Evolutionary conservation across 2,329 filamentous ascomycete species (phyloP), one percentile per base, ranked within the genome.

Genomic region (Aspergillus quadrilineatus): DNA sequence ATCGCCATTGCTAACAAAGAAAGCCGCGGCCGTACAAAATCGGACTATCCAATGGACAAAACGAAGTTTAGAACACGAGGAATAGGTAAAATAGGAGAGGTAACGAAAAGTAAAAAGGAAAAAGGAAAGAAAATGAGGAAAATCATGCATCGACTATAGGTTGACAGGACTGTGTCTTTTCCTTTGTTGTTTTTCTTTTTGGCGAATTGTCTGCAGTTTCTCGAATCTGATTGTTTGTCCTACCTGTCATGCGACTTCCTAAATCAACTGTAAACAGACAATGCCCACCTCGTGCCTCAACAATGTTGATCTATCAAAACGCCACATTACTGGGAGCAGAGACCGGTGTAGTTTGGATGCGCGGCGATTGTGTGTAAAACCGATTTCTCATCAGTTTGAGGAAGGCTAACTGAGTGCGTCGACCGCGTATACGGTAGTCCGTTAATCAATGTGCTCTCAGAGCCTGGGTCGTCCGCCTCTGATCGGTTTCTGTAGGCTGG

Each of bases 401-500:
- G 50, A 55, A 32, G 57, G 34, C 41, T 37, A 10, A 49, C 37
- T 30, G 54, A 28, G 22, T 43, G 65, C 43, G 60, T 64, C n/a
- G 69, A 64, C 26, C 70, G 74, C 9, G 66, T 69, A 45, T 80
- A 80, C 14, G 64, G 65, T 30, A 76, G 66, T 2, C 76, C 77
- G 42, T 69, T 79, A 30, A 77, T 66, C 6, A 79, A 60, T 1
- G 68, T 71, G 6, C 65, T 65, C 12, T 70, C 68, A 32, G 63
- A 61, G 6, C 61, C 66, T 3, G 67, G 50, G 12, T 65, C 57
- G 3, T 62, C 63, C 9, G 58, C 50, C 2, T 65, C 57, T 3
- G 70, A 70, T 34, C 65, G 65, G 17, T 65, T 63, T 55, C 72
- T 75, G 17, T 50, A 65, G 69, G 9, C 65, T 69, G 34, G 68